Evolutionary conservation across 2,329 filamentous ascomycete genomes (phyloP), one percentile per base, ranked within the genome.

Genomic region (Cephalotrichum gorgonifer): DNA sequence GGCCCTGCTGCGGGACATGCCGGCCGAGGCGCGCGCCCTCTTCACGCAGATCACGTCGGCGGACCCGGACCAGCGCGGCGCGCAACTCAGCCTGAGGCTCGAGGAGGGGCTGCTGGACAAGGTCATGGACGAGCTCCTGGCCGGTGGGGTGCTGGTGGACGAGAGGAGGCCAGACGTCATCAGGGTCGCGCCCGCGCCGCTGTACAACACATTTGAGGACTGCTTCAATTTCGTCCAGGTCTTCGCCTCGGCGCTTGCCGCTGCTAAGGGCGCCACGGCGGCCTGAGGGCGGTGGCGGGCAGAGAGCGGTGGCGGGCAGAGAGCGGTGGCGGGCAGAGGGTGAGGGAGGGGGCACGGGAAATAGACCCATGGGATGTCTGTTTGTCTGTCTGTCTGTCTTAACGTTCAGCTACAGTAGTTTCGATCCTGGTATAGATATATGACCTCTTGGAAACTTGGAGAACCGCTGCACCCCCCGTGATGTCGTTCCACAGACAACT

Each of bases 81-180:
- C 85, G 3, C 88, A 94, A 65, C 64, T 94, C 26, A 90, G 86
- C 60, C 63, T 94, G 28, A 65, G 81, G 45, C 71, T 93, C 8
- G 50, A 48, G 12, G 42, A 45, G 6, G 85, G 83, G 0, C 57
- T 89, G 51, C 66, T 93, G 44, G 85, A 88, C 22, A 61, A 60
- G 7, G 77, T 91, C 6, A 75, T 82, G 59, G 67, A 71, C 49
- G 71, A 71, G 50, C 63, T 94, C 31, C 78, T 85, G 55, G 71
- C 74, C 22, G 72, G 75, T 4, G 83, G 83, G 1, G 79, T 91
- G 2, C 74, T 93, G 1, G 77, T 86, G n/a, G 88, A 94, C 60
- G 83, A 90, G 68, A 73, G 88, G 53, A 84, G 83, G 62, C 88
- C 88, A 2, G 79, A 90, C 62, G 88, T 93, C 12, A 80, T 94